Base-by-base conservation (phyloP, 345 rosid genomes). In the Balakata baccata region DNA sequence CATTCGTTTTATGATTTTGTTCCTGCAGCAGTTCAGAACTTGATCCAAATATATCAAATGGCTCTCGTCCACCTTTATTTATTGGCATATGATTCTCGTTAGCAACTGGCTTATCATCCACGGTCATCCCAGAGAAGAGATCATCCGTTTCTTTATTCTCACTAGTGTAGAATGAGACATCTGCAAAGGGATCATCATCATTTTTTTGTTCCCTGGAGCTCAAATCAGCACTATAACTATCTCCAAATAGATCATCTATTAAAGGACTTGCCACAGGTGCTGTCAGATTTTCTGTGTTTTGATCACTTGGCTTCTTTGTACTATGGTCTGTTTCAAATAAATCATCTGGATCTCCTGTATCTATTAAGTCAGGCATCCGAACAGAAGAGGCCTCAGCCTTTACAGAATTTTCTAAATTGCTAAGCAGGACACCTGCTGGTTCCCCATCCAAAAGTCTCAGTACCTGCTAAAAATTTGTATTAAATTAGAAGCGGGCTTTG, bases 111-210 rank as follows among this genome's bases (percentile, higher is more conserved):
- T 88, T 88, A 69, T 77, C 86, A 81, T 81, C 93, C 52, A 92
- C 64, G 69, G 82, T 80, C 96, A 95, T 85, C 71, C 97, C 97
- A 49, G 96, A 86, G 85, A 95, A 95, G 57, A 95, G 83, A 79
- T 90, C 97, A 66, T 66, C 79, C 46, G 12, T 37, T 45, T 59
- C 83, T 57, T 22, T 71, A 56, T 56, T 66, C 65, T 71, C 82
- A 41, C 22, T 54, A 22, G 79, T 64, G 81, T 87, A 92, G 82
- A 95, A 95, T 56, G 94, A 90, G 68, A 95, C 97, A 77, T 85
- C 97, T 61, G 91, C 92, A 84, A 95, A 93, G 45, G 96, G 98
- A 63, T 90, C 96, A 49, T 89, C 92, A 37, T 85, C 89, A 68
- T 69, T 79, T 78, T 87, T 83, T 72, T 70, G 82, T 59, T 88